Evolutionary conservation across 2,329 filamentous ascomycete genomes (phyloP).

Genomic region (Alternaria infectoria): DNA sequence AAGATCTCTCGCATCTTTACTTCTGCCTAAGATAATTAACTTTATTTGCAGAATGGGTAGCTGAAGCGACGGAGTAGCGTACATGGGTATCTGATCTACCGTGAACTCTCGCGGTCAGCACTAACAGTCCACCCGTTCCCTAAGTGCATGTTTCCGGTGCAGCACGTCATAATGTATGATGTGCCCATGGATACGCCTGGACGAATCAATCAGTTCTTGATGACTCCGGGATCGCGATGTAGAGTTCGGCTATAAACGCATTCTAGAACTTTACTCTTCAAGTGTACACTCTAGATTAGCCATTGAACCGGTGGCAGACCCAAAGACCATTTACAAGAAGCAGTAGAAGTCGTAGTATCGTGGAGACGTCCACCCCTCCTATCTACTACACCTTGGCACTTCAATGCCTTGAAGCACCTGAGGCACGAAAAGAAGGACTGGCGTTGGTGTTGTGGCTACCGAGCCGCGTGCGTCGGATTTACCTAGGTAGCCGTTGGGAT

Average conservation of each 20-base stretch:
- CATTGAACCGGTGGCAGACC: background rate
- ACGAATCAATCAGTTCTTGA: background rate
- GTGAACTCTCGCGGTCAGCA: background rate
- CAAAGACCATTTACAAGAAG: background rate
- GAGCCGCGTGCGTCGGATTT: background rate
- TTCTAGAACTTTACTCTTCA: background rate
- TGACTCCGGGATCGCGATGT: background rate
- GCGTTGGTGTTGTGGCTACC: background rate
- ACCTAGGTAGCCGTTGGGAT: slow-evolving; percentile 2
- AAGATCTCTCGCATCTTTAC: background rate
- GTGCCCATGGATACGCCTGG: background rate
- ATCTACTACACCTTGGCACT: background rate
- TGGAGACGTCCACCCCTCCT: background rate
- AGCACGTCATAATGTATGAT: background rate
- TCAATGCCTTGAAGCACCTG: background rate
- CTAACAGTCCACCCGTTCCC: background rate
- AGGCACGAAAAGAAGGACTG: background rate
- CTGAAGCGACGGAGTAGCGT: background rate
- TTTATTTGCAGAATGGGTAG: background rate
- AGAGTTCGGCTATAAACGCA: background rate
- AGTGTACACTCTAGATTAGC: background rate
- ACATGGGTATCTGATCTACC: background rate
- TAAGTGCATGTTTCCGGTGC: background rate
- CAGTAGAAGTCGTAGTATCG: background rate
- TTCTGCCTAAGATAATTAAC: background rate